phyloP scores from a whole-genome alignment of 2,329 filamentous ascomycete species.

The Lasiodiplodia citricola region DNA sequence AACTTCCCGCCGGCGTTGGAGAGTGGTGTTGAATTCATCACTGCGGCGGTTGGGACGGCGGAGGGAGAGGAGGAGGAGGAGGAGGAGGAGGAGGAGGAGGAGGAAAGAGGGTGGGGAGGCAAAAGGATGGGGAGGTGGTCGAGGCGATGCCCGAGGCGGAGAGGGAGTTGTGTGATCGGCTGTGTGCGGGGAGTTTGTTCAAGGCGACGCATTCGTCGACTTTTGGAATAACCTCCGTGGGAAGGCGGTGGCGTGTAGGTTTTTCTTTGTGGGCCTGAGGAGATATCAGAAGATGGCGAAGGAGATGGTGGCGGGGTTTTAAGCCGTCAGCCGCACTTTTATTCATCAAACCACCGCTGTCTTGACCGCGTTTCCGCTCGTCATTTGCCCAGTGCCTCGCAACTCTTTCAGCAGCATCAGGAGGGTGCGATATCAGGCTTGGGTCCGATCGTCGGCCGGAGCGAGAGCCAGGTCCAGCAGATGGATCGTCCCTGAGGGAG shows the following conservation, averaged over 20 bases:
- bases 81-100: neutral
- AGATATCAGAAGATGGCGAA: neutral
- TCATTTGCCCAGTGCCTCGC: too few relatives aligned
- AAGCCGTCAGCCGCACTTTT: neutral
- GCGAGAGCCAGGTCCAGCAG: too few relatives aligned
- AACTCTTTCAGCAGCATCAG: too few relatives aligned
- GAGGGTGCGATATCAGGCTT: too few relatives aligned
- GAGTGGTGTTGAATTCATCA: slow-evolving; percentile 41
- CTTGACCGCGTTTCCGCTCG: too few relatives aligned
- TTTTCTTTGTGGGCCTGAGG: neutral
- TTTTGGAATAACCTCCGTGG: slow-evolving; percentile 36
- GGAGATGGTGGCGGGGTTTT: neutral
- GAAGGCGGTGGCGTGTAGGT: slow-evolving; percentile 28
- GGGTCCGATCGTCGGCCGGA: too few relatives aligned
- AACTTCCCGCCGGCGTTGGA: slow-evolving; percentile 47
- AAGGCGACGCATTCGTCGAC: slow-evolving; percentile 37
- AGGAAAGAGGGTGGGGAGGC: too few relatives aligned
- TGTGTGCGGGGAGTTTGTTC: slow-evolving; percentile 35
- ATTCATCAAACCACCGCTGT: too few relatives aligned
- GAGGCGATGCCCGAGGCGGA: slow-evolving; percentile 37
- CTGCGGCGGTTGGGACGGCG: slow-evolving; percentile 30
- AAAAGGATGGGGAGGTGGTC: slow-evolving; percentile 25
- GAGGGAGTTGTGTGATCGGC: slow-evolving; percentile 35
- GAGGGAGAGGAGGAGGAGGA: slow-evolving; percentile 20
- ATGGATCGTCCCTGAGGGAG: too few relatives aligned